Evolutionary conservation across 345 rosid species (phyloP).

Genomic region (Salix purpurea): DNA sequence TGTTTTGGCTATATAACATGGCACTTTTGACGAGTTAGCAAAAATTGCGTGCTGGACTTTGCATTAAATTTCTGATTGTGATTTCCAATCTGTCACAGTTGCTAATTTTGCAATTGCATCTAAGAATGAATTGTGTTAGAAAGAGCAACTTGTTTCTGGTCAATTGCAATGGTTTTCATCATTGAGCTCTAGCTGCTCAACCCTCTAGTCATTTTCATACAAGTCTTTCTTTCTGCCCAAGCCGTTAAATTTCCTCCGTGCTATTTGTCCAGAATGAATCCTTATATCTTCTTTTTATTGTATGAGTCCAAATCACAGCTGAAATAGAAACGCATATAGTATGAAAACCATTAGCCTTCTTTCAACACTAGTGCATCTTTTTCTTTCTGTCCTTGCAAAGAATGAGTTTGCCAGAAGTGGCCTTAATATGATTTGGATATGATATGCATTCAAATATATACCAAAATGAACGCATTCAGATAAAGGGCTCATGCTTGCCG

Average conservation of each 20-base stretch:
- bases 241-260: neutral
- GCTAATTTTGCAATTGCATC: neutral
- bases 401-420: neutral
- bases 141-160: neutral
- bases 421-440: neutral
- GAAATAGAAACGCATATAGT: neutral
- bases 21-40: no score
- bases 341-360: neutral
- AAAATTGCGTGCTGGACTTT: neutral
- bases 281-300: neutral
- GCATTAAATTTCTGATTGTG: neutral
- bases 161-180: neutral
- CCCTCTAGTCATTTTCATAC: no score
- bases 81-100: neutral
- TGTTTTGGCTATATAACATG: no score
- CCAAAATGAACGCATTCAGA: neutral
- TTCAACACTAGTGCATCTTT: neutral
- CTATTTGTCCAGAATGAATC: neutral
- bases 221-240: neutral
- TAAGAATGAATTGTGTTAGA: neutral
- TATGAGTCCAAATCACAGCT: neutral
- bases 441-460: neutral
- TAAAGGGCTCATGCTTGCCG: neutral
- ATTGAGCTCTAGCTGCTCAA: no score
- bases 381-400: neutral